Conservation (phyloP, 1,284 basidiomycete genomes). For the Gymnopus androsaceus region DNA sequence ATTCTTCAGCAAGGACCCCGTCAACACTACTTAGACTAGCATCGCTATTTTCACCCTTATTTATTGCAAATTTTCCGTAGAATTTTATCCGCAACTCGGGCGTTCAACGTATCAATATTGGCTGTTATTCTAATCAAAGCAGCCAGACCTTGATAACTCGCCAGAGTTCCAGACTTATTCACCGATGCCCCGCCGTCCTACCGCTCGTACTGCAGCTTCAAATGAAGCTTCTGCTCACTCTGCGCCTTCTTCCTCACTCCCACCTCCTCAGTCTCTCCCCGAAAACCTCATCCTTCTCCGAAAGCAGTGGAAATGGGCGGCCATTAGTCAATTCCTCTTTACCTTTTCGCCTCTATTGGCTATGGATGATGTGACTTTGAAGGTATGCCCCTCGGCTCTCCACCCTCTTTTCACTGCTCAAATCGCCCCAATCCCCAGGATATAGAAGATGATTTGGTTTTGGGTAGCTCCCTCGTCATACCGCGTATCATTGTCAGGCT, state of each 20-base stretch:
- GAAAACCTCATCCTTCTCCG: constrained; percentile 52
- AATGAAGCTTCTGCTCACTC: constrained; percentile 21
- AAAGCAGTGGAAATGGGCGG: constrained; percentile 82
- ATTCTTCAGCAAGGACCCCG: too few species aligned
- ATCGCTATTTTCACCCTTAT: too few species aligned
- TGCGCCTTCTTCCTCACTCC: constrained; percentile 25
- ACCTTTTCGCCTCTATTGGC: constrained; percentile 70
- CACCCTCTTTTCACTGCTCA: constrained; percentile 15
- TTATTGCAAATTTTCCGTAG: not conserved
- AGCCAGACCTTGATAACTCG: constrained; percentile 7
- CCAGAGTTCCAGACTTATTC: not conserved
- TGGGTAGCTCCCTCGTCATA: constrained; percentile 59
- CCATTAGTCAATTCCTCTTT: constrained; percentile 79
- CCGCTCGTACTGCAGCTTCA: constrained; percentile 24
- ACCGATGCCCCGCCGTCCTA: constrained; percentile 28
- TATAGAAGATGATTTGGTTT: constrained; percentile 72
- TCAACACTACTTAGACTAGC: not conserved
- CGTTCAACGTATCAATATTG: not conserved
- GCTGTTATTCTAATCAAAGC: not conserved
- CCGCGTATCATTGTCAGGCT: constrained; percentile 74
- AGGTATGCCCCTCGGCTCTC: constrained; percentile 46
- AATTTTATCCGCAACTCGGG: not conserved
- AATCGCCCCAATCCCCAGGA: constrained; percentile 46
- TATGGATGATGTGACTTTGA: constrained; percentile 63
- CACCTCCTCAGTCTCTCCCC: constrained; percentile 37